Evolutionary conservation across 208 protist species (phyloP), one percentile per base, ranked within the genome.

Genomic region (Crithidia sp.): DNA sequence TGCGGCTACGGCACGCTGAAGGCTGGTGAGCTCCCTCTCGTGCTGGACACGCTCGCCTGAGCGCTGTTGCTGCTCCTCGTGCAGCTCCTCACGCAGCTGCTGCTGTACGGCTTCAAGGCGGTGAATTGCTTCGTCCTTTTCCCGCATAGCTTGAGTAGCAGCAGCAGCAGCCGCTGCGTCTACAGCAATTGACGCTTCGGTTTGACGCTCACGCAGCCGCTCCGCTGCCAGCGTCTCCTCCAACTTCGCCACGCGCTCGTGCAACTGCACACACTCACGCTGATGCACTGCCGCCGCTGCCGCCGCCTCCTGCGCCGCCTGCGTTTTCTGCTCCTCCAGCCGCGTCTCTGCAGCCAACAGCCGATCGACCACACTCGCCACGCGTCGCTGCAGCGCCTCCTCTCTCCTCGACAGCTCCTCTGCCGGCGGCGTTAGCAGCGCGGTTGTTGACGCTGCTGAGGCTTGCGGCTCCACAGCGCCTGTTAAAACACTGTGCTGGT

Each of bases 401-500:
- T 68, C 64, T 9, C 64, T 49, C 14, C 16, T 52, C 40, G 57
- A 39, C 40, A 68, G 64, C 40, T 68, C 64, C 2, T 36, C 52
- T 9, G 64, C 52, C 39, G 57, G 64, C 52, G 57, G 64, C 40
- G 10, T 3, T 0, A 59, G 64, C 9, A 49, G 49, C 36, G 49
- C 44, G 2, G 45, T 28, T 43, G 57, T 7, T 49, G 45, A 13
- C 12, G 45, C 12, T 49, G 45, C 45, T 49, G 45, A 49, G 12
- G 45, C 0, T 2, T 49, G 6, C n/a, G n/a, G n/a, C 28, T 28
- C 28, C 28, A 28, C 0, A 28, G 28, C 28, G 0, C 1, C 28
- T 28, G 1, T 2, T 28, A 1, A 2, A 28, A 0, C 28, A 2
- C 28, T 28, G 28, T 28, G 28, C 28, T 28, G 28, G 4, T n/a